Evolutionary conservation across 2,329 filamentous ascomycete genomes (phyloP).

Genomic region (Juglanconis oblonga): DNA sequence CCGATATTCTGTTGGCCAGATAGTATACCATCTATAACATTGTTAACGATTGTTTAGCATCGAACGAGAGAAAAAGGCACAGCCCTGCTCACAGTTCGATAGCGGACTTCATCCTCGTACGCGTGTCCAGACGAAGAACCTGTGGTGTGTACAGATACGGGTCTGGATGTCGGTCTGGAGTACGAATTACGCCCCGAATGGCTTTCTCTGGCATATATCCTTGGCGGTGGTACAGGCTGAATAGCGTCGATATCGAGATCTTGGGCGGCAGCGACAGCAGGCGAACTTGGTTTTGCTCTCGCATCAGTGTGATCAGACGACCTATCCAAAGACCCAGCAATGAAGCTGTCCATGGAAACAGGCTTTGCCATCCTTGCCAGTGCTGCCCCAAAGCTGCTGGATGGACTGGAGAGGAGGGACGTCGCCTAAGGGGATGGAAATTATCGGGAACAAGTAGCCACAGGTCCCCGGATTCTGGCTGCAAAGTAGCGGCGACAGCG

Average conservation of each 20-base stretch:
- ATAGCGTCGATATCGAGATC: neutral
- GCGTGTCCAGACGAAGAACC: constrained; percentile 9
- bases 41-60: neutral
- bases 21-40: constrained; percentile 29
- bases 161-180: constrained; percentile 4
- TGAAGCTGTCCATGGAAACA: neutral
- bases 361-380: neutral
- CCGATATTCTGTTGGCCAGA: constrained; percentile 26
- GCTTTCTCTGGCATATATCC: neutral
- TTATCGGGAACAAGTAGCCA: neutral
- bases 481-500: too few relatives aligned
- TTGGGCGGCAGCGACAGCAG: neutral
- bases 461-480: too few relatives aligned
- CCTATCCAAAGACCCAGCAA: neutral
- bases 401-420: neutral
- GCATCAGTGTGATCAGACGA: neutral
- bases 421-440: neutral
- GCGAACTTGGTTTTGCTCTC: neutral
- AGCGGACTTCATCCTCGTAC: constrained; percentile 30
- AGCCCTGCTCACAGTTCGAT: constrained; percentile 26
- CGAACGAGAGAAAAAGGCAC: neutral
- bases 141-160: constrained; percentile 12
- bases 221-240: neutral
- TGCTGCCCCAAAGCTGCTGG: neutral
- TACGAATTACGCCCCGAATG: neutral